Percentiles rank a stretch among this genome's conserved stretches.
These are phyloP conservation scores for Aquilaria yunnanensis DNA, from an alignment of 345 rosid species.

Conservation along the genomic window DNA sequence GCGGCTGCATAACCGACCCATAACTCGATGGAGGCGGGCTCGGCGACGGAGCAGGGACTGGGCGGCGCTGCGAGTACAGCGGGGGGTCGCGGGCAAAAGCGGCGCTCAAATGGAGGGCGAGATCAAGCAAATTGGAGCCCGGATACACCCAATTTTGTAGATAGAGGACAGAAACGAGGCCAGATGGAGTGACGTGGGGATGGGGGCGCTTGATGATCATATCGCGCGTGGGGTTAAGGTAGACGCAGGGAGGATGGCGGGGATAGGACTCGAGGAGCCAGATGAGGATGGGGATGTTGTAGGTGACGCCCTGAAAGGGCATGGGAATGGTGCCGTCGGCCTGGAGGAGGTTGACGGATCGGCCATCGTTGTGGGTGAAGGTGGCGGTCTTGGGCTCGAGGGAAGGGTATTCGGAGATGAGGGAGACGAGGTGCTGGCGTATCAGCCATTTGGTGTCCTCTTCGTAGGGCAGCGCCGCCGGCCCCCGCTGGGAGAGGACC, in stretches of 20 bases:
- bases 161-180: conserved; percentile 70
- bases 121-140: conserved; percentile 70
- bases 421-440: conserved; percentile 80
- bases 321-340: conserved; percentile 89
- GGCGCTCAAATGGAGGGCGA: conserved; percentile 43
- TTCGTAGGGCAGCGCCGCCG: conserved; percentile 66
- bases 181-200: conserved; percentile 73
- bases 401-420: conserved; percentile 49
- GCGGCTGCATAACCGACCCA: conserved; percentile 21
- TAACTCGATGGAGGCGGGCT: conserved; percentile 25
- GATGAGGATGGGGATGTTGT: conserved; percentile 84
- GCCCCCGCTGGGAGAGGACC: conserved; percentile 82
- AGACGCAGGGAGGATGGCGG: conserved; percentile 70
- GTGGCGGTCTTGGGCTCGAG: conserved; percentile 81
- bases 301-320: conserved; percentile 70
- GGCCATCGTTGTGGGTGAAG: conserved; percentile 96
- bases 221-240: conserved; percentile 90
- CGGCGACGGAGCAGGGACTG: conserved; percentile 16
- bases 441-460: conserved; percentile 83
- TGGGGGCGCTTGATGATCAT: conserved; percentile 95
- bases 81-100: conserved; percentile 78
- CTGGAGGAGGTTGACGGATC: conserved; percentile 81
- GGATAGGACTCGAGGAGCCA: conserved; percentile 97
- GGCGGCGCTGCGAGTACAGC: conserved; percentile 74
- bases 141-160: conserved; percentile 87